These are phyloP conservation scores for Gossypium davidsonii DNA, from an alignment of 441 rosid species.

Conservation along the genomic window DNA sequence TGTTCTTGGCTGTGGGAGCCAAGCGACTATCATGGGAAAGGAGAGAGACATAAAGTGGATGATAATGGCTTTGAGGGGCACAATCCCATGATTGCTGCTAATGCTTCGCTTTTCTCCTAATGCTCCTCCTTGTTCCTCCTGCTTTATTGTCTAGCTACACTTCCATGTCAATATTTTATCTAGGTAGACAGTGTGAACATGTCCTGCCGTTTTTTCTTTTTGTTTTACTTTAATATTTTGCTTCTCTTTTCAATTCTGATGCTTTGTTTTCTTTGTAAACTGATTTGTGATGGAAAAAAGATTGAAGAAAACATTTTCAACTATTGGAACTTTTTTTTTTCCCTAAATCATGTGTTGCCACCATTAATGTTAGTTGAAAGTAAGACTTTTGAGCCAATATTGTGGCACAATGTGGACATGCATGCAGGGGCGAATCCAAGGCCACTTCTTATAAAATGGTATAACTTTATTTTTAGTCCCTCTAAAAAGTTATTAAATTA, in stretches of 20 bases:
- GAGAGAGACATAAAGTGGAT: slow-evolving; percentile 15
- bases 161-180: neutral
- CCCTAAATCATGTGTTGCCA: neutral
- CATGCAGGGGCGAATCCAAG: neutral
- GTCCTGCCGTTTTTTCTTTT: neutral
- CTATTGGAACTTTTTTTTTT: neutral
- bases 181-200: neutral
- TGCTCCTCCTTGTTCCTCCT: neutral
- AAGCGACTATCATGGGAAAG: slow-evolving; percentile 20
- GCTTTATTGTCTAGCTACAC: neutral
- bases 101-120: slow-evolving; percentile 58
- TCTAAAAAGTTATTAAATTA: neutral
- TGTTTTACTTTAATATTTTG: neutral
- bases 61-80: slow-evolving; percentile 28
- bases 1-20: slow-evolving; percentile 39
- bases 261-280: neutral
- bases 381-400: neutral
- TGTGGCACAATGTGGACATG: neutral
- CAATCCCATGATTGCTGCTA: slow-evolving; percentile 31
- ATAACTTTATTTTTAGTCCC: neutral
- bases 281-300: neutral
- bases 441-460: neutral
- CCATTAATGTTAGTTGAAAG: neutral
- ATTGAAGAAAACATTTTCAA: neutral
- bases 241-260: neutral